phyloP scores from a whole-genome alignment of 441 rosid genomes.

The Breynia disticha region DNA sequence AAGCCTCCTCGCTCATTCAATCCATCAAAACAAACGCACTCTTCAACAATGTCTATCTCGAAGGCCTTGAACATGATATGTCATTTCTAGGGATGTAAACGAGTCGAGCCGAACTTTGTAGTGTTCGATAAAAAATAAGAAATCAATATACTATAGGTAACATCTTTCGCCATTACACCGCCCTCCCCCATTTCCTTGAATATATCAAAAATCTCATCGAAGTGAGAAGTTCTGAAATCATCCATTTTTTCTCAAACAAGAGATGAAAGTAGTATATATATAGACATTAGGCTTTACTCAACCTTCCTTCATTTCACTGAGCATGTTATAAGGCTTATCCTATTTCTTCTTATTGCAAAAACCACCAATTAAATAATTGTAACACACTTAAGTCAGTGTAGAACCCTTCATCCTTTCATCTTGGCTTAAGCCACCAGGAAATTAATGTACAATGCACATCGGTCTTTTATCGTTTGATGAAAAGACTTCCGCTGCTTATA shows the following conservation, averaged over 20 bases:
- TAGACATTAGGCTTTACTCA: conserved; percentile 41
- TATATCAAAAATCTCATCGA: no score
- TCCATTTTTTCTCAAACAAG: conserved; percentile 37
- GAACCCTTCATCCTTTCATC: conserved; percentile 63
- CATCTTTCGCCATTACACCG: no score
- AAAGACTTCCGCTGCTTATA: conserved; percentile 39
- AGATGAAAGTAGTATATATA: conserved; percentile 56
- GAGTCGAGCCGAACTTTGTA: no score
- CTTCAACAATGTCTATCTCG: no score
- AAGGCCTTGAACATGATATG: no score
- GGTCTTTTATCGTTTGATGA: conserved; percentile 34
- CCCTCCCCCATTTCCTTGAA: no score
- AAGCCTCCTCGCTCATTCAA: no score
- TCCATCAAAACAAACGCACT: no score
- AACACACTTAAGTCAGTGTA: conserved; percentile 31
- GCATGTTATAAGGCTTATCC: conserved; percentile 41
- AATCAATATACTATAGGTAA: no score
- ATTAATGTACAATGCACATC: conserved; percentile 47
- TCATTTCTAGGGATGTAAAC: no score
- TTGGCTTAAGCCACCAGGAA: conserved; percentile 47
- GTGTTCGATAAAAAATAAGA: no score
- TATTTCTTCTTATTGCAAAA: conserved; percentile 45
- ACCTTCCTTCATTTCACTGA: conserved; percentile 54
- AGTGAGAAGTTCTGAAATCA: no score
- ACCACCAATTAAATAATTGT: conserved; percentile 50